phyloP scores from a whole-genome alignment of 352 stramenopile species.

The Thalassiosira hispida region DNA sequence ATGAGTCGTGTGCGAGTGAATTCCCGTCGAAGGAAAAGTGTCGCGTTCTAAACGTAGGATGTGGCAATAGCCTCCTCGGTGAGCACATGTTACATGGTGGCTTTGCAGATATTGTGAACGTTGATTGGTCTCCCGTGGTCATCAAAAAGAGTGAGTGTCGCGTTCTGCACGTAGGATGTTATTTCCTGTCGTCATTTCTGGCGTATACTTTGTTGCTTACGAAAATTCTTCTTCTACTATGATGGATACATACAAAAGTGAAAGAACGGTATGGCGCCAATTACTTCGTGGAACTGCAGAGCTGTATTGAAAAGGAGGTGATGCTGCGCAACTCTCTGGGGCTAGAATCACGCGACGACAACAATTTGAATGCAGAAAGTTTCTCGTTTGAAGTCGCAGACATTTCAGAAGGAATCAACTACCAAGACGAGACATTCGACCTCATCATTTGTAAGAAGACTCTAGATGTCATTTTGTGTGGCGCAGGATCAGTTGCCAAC shows the following conservation, averaged over 20 bases:
- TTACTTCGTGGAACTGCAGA: constrained; percentile 39
- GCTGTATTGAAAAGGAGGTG: constrained; percentile 22
- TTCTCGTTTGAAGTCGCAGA: constrained; percentile 68
- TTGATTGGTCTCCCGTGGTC: constrained; percentile 78
- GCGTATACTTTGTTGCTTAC: too few species aligned
- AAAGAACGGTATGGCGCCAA: constrained; percentile 48
- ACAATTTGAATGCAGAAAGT: not conserved
- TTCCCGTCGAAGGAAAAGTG: constrained; percentile 66
- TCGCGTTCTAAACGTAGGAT: constrained; percentile 70
- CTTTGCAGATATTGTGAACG: constrained; percentile 71
- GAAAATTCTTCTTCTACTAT: constrained; percentile 2
- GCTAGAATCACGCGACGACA: constrained; percentile 53
- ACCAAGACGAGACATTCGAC: constrained; percentile 77
- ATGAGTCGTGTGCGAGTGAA: not conserved
- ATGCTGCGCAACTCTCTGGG: constrained; percentile 25
- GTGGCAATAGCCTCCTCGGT: constrained; percentile 70
- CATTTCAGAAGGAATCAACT: constrained; percentile 65
- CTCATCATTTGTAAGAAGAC: constrained; percentile 83
- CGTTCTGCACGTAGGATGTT: constrained; percentile 18
- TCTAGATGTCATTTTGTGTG: constrained; percentile 78
- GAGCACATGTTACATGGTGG: constrained; percentile 69
- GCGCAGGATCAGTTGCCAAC: constrained; percentile 49
- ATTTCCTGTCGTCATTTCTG: too few species aligned
- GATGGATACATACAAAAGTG: constrained; percentile 39
- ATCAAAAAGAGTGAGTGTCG: constrained; percentile 66